Base-by-base conservation (phyloP, 768 basidiomycete genomes). In the Leccinum subtestaceum region DNA sequence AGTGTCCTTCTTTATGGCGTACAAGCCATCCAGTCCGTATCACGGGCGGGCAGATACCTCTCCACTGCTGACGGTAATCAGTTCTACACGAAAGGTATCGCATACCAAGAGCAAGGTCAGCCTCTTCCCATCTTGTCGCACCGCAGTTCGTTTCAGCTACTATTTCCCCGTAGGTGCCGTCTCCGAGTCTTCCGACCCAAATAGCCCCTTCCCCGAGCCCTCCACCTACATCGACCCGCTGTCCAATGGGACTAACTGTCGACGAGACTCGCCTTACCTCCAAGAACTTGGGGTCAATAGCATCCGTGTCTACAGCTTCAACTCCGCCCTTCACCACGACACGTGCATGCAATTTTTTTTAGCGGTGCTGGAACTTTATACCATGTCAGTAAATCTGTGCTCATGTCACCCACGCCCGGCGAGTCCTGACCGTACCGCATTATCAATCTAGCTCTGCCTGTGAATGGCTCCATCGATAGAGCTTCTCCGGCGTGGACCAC, bases 41-140 rank as follows among this genome's bases (percentile, higher is more conserved):
- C 87, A 40, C 82, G 91, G 48, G 70, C 77, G 29, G 93, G 91
- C 25, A 83, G 84, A 67, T 96, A 94, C 25, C 85, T 96, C 47
- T 96, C 93, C 74, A 82, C 81, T 43, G 81, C 81, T 4, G 81
- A 84, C 52, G 91, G 92, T 3, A 85, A 70, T 40, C 76, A 94
- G 55, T 96, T 95, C 75, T 95, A 86, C 74, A 89, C 96, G 76
- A 93, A 91, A 73, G 92, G 91, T 55, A 75, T 93, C 57, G 89
- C 90, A 11, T 94, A 94, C 73, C 91, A 93, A 71, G 79, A 83
- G 60, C 90, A 93, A 75, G 93, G 94, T 85, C 58, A 53, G 31
- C 60, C 4, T 31, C 25, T 31, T 19, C 8, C 9, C 5, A 48
- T 0, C 12, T 3, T 57, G 23, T 45, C 9, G 21, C 21, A 17